Percentiles rank a stretch among this genome's conserved stretches.
phyloP scores from a whole-genome alignment of 1,284 basidiomycete species.

The Athelia psychrophila region DNA sequence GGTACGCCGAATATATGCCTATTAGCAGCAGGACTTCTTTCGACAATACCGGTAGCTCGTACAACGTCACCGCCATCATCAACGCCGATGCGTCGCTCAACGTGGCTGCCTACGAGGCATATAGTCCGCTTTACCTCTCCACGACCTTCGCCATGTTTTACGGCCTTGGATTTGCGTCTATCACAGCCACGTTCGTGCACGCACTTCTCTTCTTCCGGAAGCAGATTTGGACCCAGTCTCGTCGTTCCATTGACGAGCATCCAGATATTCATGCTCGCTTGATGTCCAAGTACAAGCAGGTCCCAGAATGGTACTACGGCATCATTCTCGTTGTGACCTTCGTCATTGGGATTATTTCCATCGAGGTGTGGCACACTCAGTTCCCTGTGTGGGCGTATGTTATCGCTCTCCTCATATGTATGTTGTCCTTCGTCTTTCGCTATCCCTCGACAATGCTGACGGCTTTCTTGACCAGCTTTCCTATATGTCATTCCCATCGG shows the following conservation, averaged over 20 bases:
- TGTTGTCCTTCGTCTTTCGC: slow-evolving; percentile 15
- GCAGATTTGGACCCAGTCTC: slow-evolving; percentile 66
- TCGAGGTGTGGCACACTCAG: slow-evolving; percentile 50
- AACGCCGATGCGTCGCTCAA: slow-evolving; percentile 58
- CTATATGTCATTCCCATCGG: slow-evolving; percentile 64
- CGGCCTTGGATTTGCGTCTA: slow-evolving; percentile 59
- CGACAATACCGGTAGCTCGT: slow-evolving; percentile 63
- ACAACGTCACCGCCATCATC: slow-evolving; percentile 71
- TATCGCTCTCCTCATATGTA: slow-evolving; percentile 43
- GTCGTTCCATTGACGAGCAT: slow-evolving; percentile 66
- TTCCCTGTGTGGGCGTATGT: slow-evolving; percentile 43
- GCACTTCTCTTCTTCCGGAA: slow-evolving; percentile 82
- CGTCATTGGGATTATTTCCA: slow-evolving; percentile 47
- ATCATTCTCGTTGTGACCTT: slow-evolving; percentile 51
- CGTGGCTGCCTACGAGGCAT: slow-evolving; percentile 62
- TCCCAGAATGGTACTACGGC: slow-evolving; percentile 74
- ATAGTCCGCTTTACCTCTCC: slow-evolving; percentile 86
- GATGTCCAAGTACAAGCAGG: slow-evolving; percentile 77
- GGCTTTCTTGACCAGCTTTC: slow-evolving; percentile 34
- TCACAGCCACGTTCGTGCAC: slow-evolving; percentile 68
- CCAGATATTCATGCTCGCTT: slow-evolving; percentile 86
- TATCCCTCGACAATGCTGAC: slow-evolving; percentile 18
- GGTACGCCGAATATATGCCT: slow-evolving; percentile 60
- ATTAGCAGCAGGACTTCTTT: slow-evolving; percentile 55
- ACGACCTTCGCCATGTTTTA: slow-evolving; percentile 65